Evolutionary conservation across 2,329 filamentous ascomycete species (phyloP).

Genomic region (Cytospora mali): DNA sequence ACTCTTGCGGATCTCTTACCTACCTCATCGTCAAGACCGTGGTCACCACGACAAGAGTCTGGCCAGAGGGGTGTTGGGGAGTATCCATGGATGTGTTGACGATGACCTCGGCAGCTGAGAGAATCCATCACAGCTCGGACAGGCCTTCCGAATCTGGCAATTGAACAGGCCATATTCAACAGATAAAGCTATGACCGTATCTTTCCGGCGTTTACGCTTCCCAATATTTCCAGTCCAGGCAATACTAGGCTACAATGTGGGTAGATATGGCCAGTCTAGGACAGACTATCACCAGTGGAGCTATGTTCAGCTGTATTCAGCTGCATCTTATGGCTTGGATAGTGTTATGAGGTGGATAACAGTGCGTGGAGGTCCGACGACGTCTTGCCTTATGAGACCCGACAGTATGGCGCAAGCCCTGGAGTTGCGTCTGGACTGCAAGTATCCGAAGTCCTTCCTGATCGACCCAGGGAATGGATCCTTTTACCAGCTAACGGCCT

Average conservation of each 20-base stretch:
- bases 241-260: background rate
- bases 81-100: too few species aligned
- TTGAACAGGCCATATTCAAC: background rate
- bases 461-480: background rate
- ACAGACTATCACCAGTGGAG: background rate
- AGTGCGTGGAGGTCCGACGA: background rate
- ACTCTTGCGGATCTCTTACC: background rate
- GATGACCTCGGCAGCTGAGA: too few species aligned
- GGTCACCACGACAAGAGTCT: background rate
- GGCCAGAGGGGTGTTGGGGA: background rate
- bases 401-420: slow-evolving; percentile 1
- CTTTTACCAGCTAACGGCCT: background rate
- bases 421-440: background rate
- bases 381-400: slow-evolving; percentile 4
- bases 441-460: background rate
- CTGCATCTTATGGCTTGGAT: background rate
- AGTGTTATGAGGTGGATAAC: background rate
- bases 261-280: background rate
- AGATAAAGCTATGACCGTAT: background rate
- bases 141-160: background rate
- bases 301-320: background rate
- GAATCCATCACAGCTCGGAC: too few species aligned
- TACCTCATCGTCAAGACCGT: background rate
- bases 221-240: background rate
- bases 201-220: background rate